Base-by-base conservation (phyloP, 352 stramenopile species). In the Phytophthora meadii region DNA sequence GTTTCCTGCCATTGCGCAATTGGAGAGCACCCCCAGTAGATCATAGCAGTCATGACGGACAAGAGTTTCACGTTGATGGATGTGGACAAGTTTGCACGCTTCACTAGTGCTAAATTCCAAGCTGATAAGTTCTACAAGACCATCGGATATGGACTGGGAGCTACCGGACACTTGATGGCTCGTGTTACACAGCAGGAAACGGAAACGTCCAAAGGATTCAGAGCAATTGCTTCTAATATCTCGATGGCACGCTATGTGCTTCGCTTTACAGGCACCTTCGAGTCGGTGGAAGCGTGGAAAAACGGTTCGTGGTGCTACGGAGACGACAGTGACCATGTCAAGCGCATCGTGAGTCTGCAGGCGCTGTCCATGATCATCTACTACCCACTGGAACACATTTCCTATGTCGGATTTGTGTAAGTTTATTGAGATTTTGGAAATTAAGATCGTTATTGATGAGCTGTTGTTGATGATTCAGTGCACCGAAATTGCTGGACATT, bases 91-190 rank as follows among this genome's bases (percentile, higher is more conserved):
- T 84, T 93, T 34, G 76, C 78, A 24, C 71, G 74, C 45, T 92
- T 82, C 72, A 86, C 69, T 59, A 74, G 82, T 70, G 69, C 55
- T 56, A 89, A 80, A 50, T 68, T 84, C 66, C 72, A 74, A 57
- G 78, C 84, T 17, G 87, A 95, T 75, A 95, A 95, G 72, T 76
- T 92, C 59, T 88, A 87, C 76, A 95, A 95, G 72, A 90, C 83
- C 47, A 84, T 95, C 60, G 80, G 82, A 51, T 95, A 92, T 60
- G 82, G 82, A 25, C 68, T 80, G 12, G 83, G 81, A 15, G 81
- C 79, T 19, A 50, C 79, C 25, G 83, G 77, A 24, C 79, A 89
- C 58, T 40, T 90, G 48, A 50, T 93, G 47, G 79, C 81, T 47
- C 74, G 82, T 22, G 54, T 70, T 12, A 72, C 74, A 51, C 76